Conservation (phyloP, 306 rosid genomes). For the Senna tora region DNA sequence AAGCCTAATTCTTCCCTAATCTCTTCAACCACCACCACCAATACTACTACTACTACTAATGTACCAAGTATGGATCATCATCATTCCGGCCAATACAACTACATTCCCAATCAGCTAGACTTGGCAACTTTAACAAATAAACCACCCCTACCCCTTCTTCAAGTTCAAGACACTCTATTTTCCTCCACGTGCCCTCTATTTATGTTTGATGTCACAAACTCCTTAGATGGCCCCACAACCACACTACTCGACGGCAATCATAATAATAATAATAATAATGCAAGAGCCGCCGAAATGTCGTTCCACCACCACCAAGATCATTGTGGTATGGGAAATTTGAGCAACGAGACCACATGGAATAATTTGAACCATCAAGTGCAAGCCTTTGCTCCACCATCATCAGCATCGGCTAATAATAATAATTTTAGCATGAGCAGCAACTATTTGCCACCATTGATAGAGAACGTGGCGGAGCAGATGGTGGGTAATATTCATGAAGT, state of each 20-base stretch:
- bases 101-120: conserved; percentile 56
- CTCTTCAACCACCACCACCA: conserved; percentile 33
- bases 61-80: conserved; percentile 33
- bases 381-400: conserved; percentile 40
- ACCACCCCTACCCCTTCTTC: neutral
- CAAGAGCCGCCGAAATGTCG: conserved; percentile 50
- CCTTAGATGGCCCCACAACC: conserved; percentile 44
- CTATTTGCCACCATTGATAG: conserved; percentile 83
- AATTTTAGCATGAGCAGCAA: conserved; percentile 40
- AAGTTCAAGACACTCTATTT: conserved; percentile 56
- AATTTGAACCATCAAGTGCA: conserved; percentile 59
- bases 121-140: conserved; percentile 48
- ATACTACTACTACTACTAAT: too few relatives aligned
- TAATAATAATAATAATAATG: neutral
- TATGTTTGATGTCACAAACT: conserved; percentile 81
- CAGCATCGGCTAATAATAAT: conserved; percentile 40
- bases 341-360: conserved; percentile 66
- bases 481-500: conserved; percentile 47
- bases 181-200: conserved; percentile 74
- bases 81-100: conserved; percentile 43
- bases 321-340: conserved; percentile 41
- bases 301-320: conserved; percentile 48
- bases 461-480: conserved; percentile 64
- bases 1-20: conserved; percentile 59
- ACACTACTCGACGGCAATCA: conserved; percentile 1